A percentile compares a stretch with the other conserved stretches of the same genome.
phyloP scores from a whole-genome alignment of 768 basidiomycete species.

The Tylopilus vinaceipallidus region DNA sequence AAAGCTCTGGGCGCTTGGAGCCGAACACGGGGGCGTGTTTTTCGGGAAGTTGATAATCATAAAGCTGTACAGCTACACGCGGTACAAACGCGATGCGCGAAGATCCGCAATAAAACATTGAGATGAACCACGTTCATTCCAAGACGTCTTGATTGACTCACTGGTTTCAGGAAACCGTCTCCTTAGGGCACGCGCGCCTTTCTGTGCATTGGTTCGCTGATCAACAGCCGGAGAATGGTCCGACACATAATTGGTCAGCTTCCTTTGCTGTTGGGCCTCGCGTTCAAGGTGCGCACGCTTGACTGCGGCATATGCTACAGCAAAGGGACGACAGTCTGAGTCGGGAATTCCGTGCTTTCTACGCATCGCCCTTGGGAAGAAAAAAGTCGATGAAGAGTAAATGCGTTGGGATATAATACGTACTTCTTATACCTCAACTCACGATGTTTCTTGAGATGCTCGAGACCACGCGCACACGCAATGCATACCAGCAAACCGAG shows the following conservation, averaged over 20 bases:
- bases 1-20: constrained; percentile 16
- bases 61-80: constrained; percentile 24
- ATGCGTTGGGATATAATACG: constrained; percentile 21
- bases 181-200: constrained; percentile 39
- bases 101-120: constrained; percentile 26
- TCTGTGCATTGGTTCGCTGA: constrained; percentile 31
- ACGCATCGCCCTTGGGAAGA: constrained; percentile 56
- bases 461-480: constrained; percentile 38
- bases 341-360: constrained; percentile 83
- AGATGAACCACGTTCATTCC: constrained; percentile 22
- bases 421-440: constrained; percentile 68
- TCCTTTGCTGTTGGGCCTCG: constrained; percentile 42
- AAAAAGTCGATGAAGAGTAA: constrained; percentile 13
- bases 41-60: constrained; percentile 20
- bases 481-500: constrained; percentile 36
- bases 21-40: constrained; percentile 13
- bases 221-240: constrained; percentile 22
- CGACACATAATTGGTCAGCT: constrained; percentile 25
- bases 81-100: constrained; percentile 12
- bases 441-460: constrained; percentile 51
- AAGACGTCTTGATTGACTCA: constrained; percentile 32
- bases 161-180: constrained; percentile 47
- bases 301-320: constrained; percentile 81
- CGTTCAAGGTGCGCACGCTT: constrained; percentile 53
- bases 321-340: constrained; percentile 78